phyloP scores from a whole-genome alignment of 495 filamentous ascomycete species.

The Physcia stellaris region DNA sequence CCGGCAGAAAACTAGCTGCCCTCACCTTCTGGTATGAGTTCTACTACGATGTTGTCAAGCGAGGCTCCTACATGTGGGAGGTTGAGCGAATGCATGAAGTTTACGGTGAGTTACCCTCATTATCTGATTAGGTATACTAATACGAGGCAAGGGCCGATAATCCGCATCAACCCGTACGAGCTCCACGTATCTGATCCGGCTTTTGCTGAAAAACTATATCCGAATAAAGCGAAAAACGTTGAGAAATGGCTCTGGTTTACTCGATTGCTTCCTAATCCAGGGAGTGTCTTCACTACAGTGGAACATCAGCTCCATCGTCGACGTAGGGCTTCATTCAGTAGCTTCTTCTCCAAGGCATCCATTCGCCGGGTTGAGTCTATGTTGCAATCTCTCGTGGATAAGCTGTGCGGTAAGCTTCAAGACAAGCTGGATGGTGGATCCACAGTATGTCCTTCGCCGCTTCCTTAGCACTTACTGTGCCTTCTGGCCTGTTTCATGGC shows the following conservation, averaged over 20 bases:
- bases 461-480: too few relatives aligned
- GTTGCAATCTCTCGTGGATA: conserved; percentile 10
- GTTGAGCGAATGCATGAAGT: conserved; percentile 35
- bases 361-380: conserved; percentile 7
- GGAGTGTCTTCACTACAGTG: conserved; percentile 15
- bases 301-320: conserved; percentile 21
- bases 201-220: conserved; percentile 33
- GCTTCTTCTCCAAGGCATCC: conserved; percentile 12
- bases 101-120: conserved; percentile 30
- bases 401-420: conserved; percentile 20
- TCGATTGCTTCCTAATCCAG: conserved; percentile 19
- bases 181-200: conserved; percentile 39
- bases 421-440: conserved; percentile 16
- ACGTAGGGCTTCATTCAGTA: conserved; percentile 24
- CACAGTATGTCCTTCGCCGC: conserved; percentile 24
- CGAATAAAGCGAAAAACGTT: conserved; percentile 13
- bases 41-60: conserved; percentile 33
- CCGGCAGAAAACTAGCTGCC: conserved; percentile 35
- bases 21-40: conserved; percentile 33
- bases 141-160: conserved; percentile 48
- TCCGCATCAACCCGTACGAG: conserved; percentile 45
- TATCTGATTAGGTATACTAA: too few relatives aligned
- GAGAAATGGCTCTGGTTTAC: conserved; percentile 21
- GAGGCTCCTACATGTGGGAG: conserved; percentile 30
- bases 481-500: conserved; percentile 33